Base-by-base conservation (phyloP, 192 early-diverging fungal genomes). In the Backusella sp. region DNA sequence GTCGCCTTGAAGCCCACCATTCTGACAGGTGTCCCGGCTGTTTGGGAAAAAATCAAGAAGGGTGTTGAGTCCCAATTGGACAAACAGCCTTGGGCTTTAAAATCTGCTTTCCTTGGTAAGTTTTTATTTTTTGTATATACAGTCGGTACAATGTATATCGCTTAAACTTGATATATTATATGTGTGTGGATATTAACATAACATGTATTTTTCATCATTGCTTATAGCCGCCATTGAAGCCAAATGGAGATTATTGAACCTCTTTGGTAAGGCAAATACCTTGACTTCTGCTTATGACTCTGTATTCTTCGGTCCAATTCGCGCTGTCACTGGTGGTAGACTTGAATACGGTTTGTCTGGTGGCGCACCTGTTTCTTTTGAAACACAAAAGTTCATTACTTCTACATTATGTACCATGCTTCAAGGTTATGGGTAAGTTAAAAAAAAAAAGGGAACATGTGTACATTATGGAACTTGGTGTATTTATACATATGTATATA, bases 31-130 rank as follows among this genome's bases (percentile, higher is more conserved):
- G 94, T 95, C n/a, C 94, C 94, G 49, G 92, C 92, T 62, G 92
- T 95, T 23, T 95, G 94, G 94, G 92, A 94, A 74, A 81, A 88
- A 5, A 96, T 99, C 70, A 89, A 94, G n/a, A 94, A 95, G 74
- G 92, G 90, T 49, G 88, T 98, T 9, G 72, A 90, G 80, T 80
- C 84, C 30, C 91, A 94, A 77, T n/a, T 80, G 34, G 81, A 79
- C 15, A 82, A 78, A 26, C 68, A 81, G 9, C 67, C 76, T 34
- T 80, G 84, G 30, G 44, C 74, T 17, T 35, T 77, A 15, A 85
- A 84, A 23, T 68, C 44, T n/a, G 73, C 89, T 17, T 92, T 93
- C 71, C 62, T 80, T 44, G 77, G 81, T 46, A 88, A 84, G 34
- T 79, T 66, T 42, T 32, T 32, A 2, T 32, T 32, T 32, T 32